Conservation (phyloP, 352 stramenopile genomes). For the Pythium utonaiense region DNA sequence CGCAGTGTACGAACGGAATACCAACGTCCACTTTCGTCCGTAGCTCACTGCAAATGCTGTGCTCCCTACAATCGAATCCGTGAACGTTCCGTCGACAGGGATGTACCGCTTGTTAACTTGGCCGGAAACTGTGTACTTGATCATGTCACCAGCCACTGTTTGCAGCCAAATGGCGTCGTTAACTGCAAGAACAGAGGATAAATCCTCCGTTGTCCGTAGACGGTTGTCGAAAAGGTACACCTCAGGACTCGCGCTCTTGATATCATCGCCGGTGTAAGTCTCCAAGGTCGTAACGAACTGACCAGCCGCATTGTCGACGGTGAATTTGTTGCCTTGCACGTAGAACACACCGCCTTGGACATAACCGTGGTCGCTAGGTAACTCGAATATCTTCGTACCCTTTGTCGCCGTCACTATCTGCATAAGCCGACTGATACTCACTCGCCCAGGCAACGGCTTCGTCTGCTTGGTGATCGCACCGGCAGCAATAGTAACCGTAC, state of each 20-base stretch:
- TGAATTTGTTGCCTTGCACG: constrained; percentile 37
- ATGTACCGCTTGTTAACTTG: constrained; percentile 33
- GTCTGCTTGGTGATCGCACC: constrained; percentile 54
- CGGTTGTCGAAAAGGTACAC: constrained; percentile 62
- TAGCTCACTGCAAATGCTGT: constrained; percentile 35
- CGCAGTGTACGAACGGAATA: constrained; percentile 65
- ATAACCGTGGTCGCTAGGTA: constrained; percentile 45
- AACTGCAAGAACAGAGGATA: constrained; percentile 29
- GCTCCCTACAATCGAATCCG: constrained; percentile 31
- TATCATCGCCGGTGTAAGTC: constrained; percentile 31
- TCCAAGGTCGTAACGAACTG: constrained; percentile 31
- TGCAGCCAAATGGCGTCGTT: constrained; percentile 59
- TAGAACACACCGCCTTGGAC: constrained; percentile 29
- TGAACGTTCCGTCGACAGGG: constrained; percentile 47
- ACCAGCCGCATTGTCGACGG: constrained; percentile 23
- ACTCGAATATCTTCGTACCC: constrained; percentile 28
- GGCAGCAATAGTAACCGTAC: constrained; percentile 25
- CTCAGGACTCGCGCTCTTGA: constrained; percentile 28
- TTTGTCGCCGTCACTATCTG: constrained; percentile 42
- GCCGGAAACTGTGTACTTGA: constrained; percentile 35
- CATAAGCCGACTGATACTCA: constrained; percentile 43
- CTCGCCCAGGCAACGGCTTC: constrained; percentile 41
- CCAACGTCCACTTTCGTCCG: constrained; percentile 58
- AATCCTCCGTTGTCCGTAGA: constrained; percentile 54
- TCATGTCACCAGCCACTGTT: constrained; percentile 36